Evolutionary conservation across 805 yeast genomes (phyloP).

Genomic region (Maudiozyma serrabonitensis): DNA sequence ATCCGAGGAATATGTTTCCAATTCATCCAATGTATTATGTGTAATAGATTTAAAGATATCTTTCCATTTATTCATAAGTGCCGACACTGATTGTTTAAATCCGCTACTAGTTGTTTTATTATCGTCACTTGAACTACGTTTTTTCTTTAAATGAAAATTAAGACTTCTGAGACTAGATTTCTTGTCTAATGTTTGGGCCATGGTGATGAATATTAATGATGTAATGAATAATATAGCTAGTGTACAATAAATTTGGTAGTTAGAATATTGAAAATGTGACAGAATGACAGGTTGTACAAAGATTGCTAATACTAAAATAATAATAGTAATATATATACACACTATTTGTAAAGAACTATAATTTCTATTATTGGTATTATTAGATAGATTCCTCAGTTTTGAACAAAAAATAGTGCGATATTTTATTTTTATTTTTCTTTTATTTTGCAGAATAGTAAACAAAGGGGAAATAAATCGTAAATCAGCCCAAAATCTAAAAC

Average conservation of each 20-base stretch:
- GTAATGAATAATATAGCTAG: not conserved
- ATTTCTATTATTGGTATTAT: too few relatives aligned
- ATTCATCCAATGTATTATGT: conserved; percentile 14
- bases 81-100: conserved; percentile 5
- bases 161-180: not conserved
- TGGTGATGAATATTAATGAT: not conserved
- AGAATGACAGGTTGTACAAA: too few relatives aligned
- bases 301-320: too few relatives aligned
- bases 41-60: conserved; percentile 13
- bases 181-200: not conserved
- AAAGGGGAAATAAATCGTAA: too few relatives aligned
- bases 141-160: not conserved
- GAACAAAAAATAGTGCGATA: too few relatives aligned
- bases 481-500: too few relatives aligned
- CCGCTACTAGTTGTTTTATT: not conserved
- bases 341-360: too few relatives aligned
- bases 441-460: too few relatives aligned
- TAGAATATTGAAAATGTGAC: not conserved
- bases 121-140: not conserved
- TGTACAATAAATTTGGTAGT: not conserved
- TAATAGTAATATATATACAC: too few relatives aligned
- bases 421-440: too few relatives aligned
- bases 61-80: conserved; percentile 18
- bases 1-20: conserved; percentile 13
- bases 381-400: too few relatives aligned